phyloP scores from a whole-genome alignment of 1,284 basidiomycete species.

The Malassezia slooffiae region DNA sequence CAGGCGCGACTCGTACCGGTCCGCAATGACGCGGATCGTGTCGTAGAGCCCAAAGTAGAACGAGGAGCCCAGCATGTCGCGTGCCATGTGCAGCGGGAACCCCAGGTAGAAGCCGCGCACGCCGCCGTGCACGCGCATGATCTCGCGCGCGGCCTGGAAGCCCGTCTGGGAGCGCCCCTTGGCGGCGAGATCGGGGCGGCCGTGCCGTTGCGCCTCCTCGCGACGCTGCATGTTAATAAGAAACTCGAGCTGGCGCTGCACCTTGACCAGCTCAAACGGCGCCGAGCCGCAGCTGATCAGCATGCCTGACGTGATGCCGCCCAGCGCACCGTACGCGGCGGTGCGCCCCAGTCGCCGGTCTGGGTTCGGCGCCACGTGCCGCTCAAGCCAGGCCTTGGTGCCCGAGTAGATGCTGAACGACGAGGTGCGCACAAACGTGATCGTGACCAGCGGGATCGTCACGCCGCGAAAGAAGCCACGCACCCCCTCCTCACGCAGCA shows the following conservation, averaged over 20 bases:
- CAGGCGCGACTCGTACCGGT: conserved; percentile 13
- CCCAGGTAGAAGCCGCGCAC: conserved; percentile 44
- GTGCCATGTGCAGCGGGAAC: conserved; percentile 32
- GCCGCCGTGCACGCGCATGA: conserved; percentile 36
- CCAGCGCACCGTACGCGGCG: conserved; percentile 38
- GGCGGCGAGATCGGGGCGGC: conserved; percentile 1
- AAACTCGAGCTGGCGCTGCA: conserved; percentile 72
- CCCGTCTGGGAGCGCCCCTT: conserved; percentile 33
- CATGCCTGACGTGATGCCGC: conserved; percentile 69
- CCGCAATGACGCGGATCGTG: conserved; percentile 24
- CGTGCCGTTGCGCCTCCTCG: conserved; percentile 35
- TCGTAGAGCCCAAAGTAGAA: conserved; percentile 46
- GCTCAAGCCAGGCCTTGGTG: conserved; percentile 68
- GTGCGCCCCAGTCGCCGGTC: conserved; percentile 19
- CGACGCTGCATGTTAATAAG: conserved; percentile 74
- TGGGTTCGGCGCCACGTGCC: conserved; percentile 12
- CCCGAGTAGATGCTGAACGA: conserved; percentile 88
- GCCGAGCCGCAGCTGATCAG: conserved; percentile 53
- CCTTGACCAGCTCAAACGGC: conserved; percentile 89
- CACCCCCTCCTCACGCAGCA: conserved; percentile 77
- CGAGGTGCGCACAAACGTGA: conserved; percentile 83
- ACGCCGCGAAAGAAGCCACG: conserved; percentile 72
- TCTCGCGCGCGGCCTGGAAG: conserved; percentile 36
- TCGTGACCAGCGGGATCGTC: conserved; percentile 87
- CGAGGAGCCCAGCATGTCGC: conserved; percentile 34